Base-by-base conservation (phyloP, 2,329 filamentous ascomycete species). In the Talaromyces sp. region DNA sequence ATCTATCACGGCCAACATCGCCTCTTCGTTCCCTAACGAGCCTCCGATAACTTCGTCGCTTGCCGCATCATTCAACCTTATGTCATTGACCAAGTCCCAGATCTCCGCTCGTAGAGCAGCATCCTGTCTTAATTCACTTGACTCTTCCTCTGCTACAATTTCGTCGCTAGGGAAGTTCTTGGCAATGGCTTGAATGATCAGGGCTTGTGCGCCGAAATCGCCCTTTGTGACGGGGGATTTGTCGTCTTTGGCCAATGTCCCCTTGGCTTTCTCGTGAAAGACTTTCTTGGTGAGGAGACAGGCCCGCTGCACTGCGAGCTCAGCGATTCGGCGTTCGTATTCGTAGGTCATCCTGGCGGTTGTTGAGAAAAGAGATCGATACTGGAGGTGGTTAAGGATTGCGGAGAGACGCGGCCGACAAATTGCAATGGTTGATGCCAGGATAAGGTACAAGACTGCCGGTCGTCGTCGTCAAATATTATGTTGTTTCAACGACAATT, bases 151-250 rank as follows among this genome's bases (percentile, higher is more conserved):
- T 68, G 91, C 95, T 46, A 99, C 91, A 66, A 99, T 90, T 76
- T 91, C 89, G 73, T 99, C 95, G 39, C 86, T 74, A 18, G 95
- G 95, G 81, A 99, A 99, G 78, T 90, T 91, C 78, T 91, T 86
- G 77, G 88, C 88, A 69, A 99, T 88, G 31, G 93, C 93, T 63
- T 88, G 84, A 73, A 98, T 96, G 78, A 99, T 96, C 68, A 99
- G 86, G 35, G 95, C 93, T 81, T 99, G 95, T 40, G 95, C 96
- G 72, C 95, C 95, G 76, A 96, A 98, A 80, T 99, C 95, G 75
- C 93, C 95, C 70, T 98, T 95, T 18, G 95, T 99, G 71, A 99
- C 95, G 67, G 95, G 95, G 9, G 93, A 96, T 75, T 91, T 92
- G 83, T 99, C 95, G 77, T 91, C 89, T 81, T 99, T 99, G 75